Evolutionary conservation across 352 stramenopile genomes (phyloP).

Genomic region (Pythium brassicae): DNA sequence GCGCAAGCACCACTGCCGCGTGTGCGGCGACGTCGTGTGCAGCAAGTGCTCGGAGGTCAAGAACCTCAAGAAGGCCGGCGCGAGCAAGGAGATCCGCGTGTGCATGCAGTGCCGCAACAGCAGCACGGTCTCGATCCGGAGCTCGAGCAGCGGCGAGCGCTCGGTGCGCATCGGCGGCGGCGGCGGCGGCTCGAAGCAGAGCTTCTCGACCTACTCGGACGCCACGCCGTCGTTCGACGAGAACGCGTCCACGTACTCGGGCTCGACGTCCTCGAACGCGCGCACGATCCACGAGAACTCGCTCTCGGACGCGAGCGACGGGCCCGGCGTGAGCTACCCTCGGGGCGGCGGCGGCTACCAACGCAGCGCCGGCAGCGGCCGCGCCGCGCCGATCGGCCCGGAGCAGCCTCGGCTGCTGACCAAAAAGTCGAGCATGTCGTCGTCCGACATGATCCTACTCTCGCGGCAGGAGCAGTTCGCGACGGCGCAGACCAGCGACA

Average conservation of each 20-base stretch:
- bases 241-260: constrained; percentile 22
- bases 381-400: constrained; percentile 7
- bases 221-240: constrained; percentile 44
- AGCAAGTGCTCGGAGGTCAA: constrained; percentile 83
- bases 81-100: constrained; percentile 75
- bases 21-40: constrained; percentile 83
- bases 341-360: constrained; percentile 47
- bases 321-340: constrained; percentile 24
- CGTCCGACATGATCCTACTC: constrained; percentile 26
- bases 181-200: constrained; percentile 33
- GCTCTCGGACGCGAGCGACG: constrained; percentile 51
- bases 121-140: constrained; percentile 58
- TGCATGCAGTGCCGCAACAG: constrained; percentile 60
- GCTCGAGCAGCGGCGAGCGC: constrained; percentile 29
- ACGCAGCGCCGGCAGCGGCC: constrained; percentile 13
- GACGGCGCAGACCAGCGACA: constrained; percentile 30
- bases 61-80: constrained; percentile 51
- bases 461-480: constrained; percentile 15
- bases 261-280: constrained; percentile 28
- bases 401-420: constrained; percentile 17
- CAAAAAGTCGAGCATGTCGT: constrained; percentile 17
- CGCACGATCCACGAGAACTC: constrained; percentile 30
- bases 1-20: constrained; percentile 81
- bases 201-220: constrained; percentile 44
- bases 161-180: constrained; percentile 18